Evolutionary conservation across 257 asterid species (phyloP), one percentile per base, ranked within the genome.

Genomic region (Gardenia jasminoides): DNA sequence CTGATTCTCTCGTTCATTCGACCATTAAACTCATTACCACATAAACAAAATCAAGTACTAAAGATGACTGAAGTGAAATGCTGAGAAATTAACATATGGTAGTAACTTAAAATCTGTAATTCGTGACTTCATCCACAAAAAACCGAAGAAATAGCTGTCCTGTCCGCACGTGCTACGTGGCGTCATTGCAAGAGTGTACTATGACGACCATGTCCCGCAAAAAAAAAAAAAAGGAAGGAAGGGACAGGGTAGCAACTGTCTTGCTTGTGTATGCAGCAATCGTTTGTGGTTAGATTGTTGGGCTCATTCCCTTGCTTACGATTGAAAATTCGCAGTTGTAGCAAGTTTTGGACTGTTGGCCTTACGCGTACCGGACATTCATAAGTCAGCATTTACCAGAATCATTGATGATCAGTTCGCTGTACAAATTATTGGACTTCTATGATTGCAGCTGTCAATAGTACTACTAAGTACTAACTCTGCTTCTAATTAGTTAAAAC

Each of bases 381-480:
- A 47, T 41, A 31, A 24, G 74, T 81, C 77, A 47, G 62, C 76
- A 31, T 69, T 74, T n/a, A 31, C 30, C 66, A 43, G 59, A 8
- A 76, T 48, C 28, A 28, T 11, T 46, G 13, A 61, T 16, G 26
- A 61, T 61, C 36, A n/a, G 67, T 61, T 61, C n/a, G 67, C 33
- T 26, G 17, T 61, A n/a, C 41, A 41, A 69, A 47, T 65, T 69
- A 28, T 70, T 72, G 20, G 50, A 20, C 47, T 70, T 58, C 64
- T 11, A 43, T 71, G 64, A 58, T 73, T 80, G 79, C 36, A 13
- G 80, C 72, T 1, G 74, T 69, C 67, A 61, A 61, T 61, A 24
- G 10, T n/a, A 61, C 36, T 61, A 8, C 66, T 59, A 24, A 7
- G 4, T 36, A 36, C 41, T 36, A 36, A 36, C 16, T 59, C 24